Evolutionary conservation across 805 yeast species (phyloP).

Genomic region (Candida loeiensis): DNA sequence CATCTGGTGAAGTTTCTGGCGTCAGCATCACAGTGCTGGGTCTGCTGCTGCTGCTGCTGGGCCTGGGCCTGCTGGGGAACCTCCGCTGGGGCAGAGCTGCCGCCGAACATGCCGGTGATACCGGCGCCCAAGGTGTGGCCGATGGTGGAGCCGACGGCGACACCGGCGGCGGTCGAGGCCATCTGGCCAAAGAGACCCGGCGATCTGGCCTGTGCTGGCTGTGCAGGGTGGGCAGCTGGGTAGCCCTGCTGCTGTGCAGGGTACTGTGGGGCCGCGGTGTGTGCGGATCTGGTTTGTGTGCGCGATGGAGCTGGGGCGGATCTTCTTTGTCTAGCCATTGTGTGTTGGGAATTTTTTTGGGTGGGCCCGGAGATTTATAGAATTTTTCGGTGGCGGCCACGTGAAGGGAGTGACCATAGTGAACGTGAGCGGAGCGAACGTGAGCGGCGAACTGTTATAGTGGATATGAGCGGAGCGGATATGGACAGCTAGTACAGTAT

Average conservation of each 20-base stretch:
- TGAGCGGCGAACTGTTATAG: background rate
- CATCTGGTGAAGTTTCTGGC: constrained; percentile 96
- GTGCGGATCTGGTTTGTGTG: constrained; percentile 64
- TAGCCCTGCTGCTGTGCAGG: constrained; percentile 14
- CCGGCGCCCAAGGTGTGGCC: constrained; percentile 98
- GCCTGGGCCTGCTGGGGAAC: constrained; percentile 43
- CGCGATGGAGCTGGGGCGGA: constrained; percentile 46
- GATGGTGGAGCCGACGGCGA: constrained; percentile 95
- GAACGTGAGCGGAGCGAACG: background rate
- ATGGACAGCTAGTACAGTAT: too few relatives aligned
- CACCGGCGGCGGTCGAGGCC: constrained; percentile 99
- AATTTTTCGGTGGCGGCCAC: constrained; percentile 7
- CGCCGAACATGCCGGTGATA: constrained; percentile 82
- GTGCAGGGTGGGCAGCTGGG: constrained; percentile 45
- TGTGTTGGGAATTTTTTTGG: constrained; percentile 5
- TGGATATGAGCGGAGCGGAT: too few relatives aligned
- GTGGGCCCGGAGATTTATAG: background rate
- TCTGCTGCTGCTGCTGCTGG: constrained; percentile 43
- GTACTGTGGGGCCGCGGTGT: constrained; percentile 60
- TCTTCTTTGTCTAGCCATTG: constrained; percentile 53
- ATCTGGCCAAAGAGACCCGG: constrained; percentile 95
- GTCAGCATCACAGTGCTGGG: constrained; percentile 81
- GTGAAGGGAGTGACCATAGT: constrained; percentile 5
- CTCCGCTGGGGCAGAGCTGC: constrained; percentile 54
- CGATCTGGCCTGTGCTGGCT: constrained; percentile 43